Evolutionary conservation across 2,329 filamentous ascomycete species (phyloP), one percentile per base, ranked within the genome.

Genomic region (Zymoseptoria ardabiliae): DNA sequence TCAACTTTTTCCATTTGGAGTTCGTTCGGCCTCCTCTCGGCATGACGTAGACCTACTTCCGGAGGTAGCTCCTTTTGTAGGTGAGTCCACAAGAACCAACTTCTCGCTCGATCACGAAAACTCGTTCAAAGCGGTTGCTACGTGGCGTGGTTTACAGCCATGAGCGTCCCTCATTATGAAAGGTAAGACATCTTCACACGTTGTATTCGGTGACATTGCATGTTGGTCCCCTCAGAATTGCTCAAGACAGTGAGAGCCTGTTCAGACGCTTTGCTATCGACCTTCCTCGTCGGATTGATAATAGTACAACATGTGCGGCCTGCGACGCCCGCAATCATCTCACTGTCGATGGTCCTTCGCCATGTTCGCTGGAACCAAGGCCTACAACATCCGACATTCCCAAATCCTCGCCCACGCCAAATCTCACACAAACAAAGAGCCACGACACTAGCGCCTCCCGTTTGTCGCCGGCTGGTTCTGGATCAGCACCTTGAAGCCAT

Each of bases 401-500:
- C 35, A 45, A 17, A 45, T 45, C 35, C 35, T 45, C 17, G 25
- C 25, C 52, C 17, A 35, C 52, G 52, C 25, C 13, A 53, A 19
- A 17, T 45, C 35, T 45, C 35, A 45, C 35, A 45, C 13, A 45
- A 45, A 45, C 11, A 45, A 17, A 45, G 13, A 45, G 6, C 35
- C 35, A 45, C 54, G 41, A 13, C 45, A 23, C 41, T 61, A 65
- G 19, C 63, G 60, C 41, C 64, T 58, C 20, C 61, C 65, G 48
- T 65, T 64, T 50, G 64, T 30, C 56, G 60, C 57, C 11, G 66
- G 59, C 60, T 67, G 65, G 63, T 71, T 64, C n/a, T 63, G 57
- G 72, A 91, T 91, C 57, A 92, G 81, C 70, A 93, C 76, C 81
- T 97, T 97, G 81, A 97, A 97, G 5, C 93, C 94, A 76, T 99